Percentiles rank a stretch among this genome's conserved stretches.
Conservation (phyloP, 2,329 filamentous ascomycete genomes). For the Colletotrichum simmondsii region DNA sequence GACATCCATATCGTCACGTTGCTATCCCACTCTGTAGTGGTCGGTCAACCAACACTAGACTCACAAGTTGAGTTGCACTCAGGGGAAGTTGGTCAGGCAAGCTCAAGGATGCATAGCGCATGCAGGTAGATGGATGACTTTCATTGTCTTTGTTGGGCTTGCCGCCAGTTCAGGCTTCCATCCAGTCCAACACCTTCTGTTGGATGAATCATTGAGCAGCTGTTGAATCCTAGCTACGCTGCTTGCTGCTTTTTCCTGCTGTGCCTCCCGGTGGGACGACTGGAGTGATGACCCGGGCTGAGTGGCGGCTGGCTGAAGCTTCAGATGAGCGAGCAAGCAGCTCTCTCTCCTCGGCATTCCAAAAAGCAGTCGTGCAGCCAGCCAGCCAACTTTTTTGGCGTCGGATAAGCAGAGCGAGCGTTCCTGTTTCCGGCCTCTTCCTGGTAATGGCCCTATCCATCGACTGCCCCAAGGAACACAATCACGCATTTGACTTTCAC, state of each 20-base stretch:
- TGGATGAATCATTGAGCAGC: neutral
- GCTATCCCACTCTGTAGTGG: neutral
- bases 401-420: constrained; percentile 40
- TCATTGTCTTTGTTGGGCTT: constrained; percentile 27
- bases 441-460: constrained; percentile 16
- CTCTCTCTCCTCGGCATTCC: neutral
- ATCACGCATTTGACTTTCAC: constrained; percentile 33
- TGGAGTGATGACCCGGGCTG: neutral
- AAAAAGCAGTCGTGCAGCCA: constrained; percentile 14
- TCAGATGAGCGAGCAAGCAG: constrained; percentile 7
- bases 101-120: constrained; percentile 14
- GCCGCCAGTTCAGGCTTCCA: constrained; percentile 9
- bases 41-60: neutral
- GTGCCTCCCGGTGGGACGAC: neutral
- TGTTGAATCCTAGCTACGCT: neutral
- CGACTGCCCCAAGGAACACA: constrained; percentile 20
- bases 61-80: neutral
- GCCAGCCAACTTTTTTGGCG: constrained; percentile 19
- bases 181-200: constrained; percentile 6
- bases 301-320: constrained; percentile 11
- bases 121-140: constrained; percentile 25
- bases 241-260: neutral
- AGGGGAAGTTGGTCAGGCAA: neutral
- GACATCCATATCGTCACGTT: constrained; percentile 4
- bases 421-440: constrained; percentile 28